Percentiles rank a stretch among this genome's conserved stretches.
phyloP scores from a whole-genome alignment of 2,329 filamentous ascomycete species.

The Stachybotrys elegans region DNA sequence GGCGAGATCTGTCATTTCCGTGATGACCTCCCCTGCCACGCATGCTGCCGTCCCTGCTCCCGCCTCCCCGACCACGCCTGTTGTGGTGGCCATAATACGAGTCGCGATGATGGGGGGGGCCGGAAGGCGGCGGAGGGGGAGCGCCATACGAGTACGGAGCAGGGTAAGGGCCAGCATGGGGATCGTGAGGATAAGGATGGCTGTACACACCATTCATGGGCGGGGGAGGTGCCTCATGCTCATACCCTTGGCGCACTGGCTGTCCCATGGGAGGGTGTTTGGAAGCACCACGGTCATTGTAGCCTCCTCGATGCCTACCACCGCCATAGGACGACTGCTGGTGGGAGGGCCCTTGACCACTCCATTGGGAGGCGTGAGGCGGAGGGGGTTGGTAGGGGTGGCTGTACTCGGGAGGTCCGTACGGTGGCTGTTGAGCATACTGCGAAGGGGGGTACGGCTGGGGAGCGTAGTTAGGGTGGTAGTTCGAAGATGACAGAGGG shows the following conservation, averaged over 20 bases:
- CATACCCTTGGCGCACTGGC: slow-evolving; percentile 28
- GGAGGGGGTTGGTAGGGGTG: slow-evolving; percentile 30
- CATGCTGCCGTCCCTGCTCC: slow-evolving; percentile 27
- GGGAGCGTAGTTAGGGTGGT: slow-evolving; percentile 55
- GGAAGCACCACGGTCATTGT: slow-evolving; percentile 38
- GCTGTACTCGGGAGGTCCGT: slow-evolving; percentile 32
- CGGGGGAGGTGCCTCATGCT: slow-evolving; percentile 26
- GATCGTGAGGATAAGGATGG: slow-evolving; percentile 35
- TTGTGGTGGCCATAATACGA: slow-evolving; percentile 28
- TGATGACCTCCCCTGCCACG: slow-evolving; percentile 37
- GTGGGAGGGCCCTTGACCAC: slow-evolving; percentile 25
- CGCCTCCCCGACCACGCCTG: slow-evolving; percentile 29
- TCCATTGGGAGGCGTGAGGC: slow-evolving; percentile 29
- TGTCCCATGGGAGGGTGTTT: slow-evolving; percentile 23
- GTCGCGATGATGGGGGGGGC: slow-evolving; percentile 26
- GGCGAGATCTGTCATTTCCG: slow-evolving; percentile 9
- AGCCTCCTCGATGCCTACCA: slow-evolving; percentile 37
- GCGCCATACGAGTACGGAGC: slow-evolving; percentile 35
- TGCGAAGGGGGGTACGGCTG: slow-evolving; percentile 43
- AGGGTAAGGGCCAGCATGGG: slow-evolving; percentile 25
- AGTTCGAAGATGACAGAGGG: slow-evolving; percentile 48
- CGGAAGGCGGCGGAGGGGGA: slow-evolving; percentile 30
- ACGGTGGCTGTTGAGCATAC: slow-evolving; percentile 39
- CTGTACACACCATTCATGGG: slow-evolving; percentile 30
- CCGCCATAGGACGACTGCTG: slow-evolving; percentile 31